Evolutionary conservation across 495 filamentous ascomycete species (phyloP).

Genomic region (Neurospora intermedia): DNA sequence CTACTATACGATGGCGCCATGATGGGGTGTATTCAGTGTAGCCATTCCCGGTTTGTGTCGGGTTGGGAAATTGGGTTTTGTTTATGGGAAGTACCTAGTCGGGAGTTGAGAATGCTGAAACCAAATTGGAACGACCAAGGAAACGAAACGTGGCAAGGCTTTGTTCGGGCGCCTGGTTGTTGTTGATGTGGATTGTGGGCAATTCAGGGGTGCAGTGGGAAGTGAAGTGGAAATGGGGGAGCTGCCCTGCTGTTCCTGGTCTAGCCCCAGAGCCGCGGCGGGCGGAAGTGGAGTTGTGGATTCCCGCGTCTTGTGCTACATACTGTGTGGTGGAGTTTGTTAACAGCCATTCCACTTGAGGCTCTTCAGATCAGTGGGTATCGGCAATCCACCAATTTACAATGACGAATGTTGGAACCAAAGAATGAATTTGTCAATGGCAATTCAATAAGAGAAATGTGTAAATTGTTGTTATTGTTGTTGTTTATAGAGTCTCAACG

Average conservation of each 20-base stretch:
- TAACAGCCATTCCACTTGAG: background rate
- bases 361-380: background rate
- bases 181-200: background rate
- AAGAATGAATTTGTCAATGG: background rate
- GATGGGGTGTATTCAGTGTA: conserved; percentile 2
- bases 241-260: background rate
- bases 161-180: background rate
- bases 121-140: background rate
- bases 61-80: background rate
- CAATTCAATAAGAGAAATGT: no score
- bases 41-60: conserved; percentile 13
- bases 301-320: background rate
- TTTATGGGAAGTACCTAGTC: no score
- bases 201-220: background rate
- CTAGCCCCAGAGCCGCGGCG: background rate
- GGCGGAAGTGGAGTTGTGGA: background rate
- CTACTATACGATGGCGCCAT: conserved; percentile 20
- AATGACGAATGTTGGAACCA: background rate
- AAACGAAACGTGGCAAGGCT: background rate
- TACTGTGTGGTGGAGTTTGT: background rate
- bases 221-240: background rate
- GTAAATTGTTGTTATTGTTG: background rate
- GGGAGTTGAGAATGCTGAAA: background rate
- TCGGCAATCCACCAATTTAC: background rate
- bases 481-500: background rate